Conservation (phyloP, 2,329 filamentous ascomycete genomes). For the Aotearoamyces nothofagi region DNA sequence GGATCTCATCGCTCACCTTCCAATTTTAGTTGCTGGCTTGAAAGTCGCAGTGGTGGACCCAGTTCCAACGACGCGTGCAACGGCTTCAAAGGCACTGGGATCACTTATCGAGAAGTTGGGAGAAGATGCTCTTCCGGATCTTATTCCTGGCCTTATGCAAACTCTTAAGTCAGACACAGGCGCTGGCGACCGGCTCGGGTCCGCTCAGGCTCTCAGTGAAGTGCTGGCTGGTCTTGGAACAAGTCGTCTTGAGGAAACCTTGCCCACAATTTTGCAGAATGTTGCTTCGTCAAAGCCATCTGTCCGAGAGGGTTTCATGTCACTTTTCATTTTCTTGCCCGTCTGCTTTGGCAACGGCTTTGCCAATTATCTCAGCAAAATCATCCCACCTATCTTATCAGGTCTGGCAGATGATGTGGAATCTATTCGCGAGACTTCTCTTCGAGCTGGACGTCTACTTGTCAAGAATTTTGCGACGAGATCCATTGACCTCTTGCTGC, state of each 20-base stretch:
- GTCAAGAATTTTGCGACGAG: conserved; percentile 98
- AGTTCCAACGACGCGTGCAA: conserved; percentile 89
- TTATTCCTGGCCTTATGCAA: conserved; percentile 94
- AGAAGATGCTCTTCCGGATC: conserved; percentile 89
- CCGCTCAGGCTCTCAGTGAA: conserved; percentile 89
- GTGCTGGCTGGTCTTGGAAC: conserved; percentile 92
- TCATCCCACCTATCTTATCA: conserved; percentile 87
- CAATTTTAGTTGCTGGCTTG: conserved; percentile 80
- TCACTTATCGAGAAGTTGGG: conserved; percentile 97
- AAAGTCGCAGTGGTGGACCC: conserved; percentile 86
- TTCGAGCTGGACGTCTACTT: conserved; percentile 81
- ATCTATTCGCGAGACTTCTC: conserved; percentile 89
- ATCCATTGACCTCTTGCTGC: conserved; percentile 83
- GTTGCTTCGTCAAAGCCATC: conserved; percentile 80
- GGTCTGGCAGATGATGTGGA: conserved; percentile 93
- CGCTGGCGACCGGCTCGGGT: conserved; percentile 88
- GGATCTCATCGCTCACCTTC: conserved; percentile 80
- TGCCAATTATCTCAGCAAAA: conserved; percentile 83
- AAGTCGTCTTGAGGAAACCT: conserved; percentile 79
- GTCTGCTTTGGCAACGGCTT: conserved; percentile 99
- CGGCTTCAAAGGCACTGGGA: conserved; percentile 86
- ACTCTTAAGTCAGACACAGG: conserved; percentile 95
- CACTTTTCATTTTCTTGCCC: conserved; percentile 95
- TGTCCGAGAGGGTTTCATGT: conserved; percentile 98
- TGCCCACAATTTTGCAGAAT: conserved; percentile 93